A percentile compares a stretch with the other conserved stretches of the same genome.
These are phyloP conservation scores for Candida pseudoviswanathii DNA, from an alignment of 1,139 yeast species.

Conservation along the genomic window DNA sequence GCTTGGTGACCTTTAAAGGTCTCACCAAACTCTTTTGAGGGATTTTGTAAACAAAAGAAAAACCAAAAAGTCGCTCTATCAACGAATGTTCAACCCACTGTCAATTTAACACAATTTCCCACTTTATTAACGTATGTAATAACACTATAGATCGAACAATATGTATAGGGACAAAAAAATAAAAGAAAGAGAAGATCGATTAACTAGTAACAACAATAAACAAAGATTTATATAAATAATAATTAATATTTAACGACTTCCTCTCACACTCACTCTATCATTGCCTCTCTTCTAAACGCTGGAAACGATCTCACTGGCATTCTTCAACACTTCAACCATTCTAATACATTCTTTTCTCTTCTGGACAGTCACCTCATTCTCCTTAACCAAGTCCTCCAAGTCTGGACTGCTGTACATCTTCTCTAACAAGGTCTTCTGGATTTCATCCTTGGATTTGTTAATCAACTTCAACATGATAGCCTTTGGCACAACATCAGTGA, in stretches of 20 bases:
- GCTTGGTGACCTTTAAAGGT: neutral
- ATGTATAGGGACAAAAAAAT: neutral
- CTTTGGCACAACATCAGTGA: slow-evolving; percentile 91
- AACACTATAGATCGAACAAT: neutral
- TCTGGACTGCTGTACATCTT: slow-evolving; percentile 80
- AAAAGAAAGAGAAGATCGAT: neutral
- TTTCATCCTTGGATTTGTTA: slow-evolving; percentile 78
- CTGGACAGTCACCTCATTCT: slow-evolving; percentile 89
- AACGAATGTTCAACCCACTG: too few species aligned
- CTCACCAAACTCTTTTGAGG: neutral
- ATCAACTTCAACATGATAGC: slow-evolving; percentile 93
- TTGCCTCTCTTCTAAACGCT: slow-evolving; percentile 52
- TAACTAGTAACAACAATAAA: neutral
- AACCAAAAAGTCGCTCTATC: neutral
- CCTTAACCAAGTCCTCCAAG: slow-evolving; percentile 79
- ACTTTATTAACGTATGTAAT: neutral
- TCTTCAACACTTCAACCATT: slow-evolving; percentile 88
- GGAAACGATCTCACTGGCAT: slow-evolving; percentile 90
- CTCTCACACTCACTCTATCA: too few species aligned
- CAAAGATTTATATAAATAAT: neutral
- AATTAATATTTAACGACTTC: neutral
- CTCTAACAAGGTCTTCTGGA: slow-evolving; percentile 87
- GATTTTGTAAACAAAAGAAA: neutral
- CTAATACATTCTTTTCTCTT: slow-evolving; percentile 92
- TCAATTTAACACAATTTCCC: neutral